phyloP scores from a whole-genome alignment of 192 early-diverging fungal species.

The Oehlia diaphana region DNA sequence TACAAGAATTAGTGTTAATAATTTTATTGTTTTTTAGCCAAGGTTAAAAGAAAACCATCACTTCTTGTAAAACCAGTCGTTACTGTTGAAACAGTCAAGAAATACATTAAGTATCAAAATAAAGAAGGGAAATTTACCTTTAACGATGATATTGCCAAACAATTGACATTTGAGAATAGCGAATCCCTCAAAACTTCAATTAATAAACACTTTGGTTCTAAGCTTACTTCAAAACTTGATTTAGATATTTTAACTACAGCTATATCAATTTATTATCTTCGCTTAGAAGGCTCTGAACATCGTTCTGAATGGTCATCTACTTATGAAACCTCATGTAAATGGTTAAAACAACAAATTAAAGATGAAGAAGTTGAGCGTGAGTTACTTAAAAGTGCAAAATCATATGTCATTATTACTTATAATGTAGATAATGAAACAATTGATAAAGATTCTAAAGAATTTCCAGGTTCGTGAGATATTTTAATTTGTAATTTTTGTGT shows the following conservation, averaged over 20 bases:
- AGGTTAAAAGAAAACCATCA: neutral
- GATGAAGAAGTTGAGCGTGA: neutral
- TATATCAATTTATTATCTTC: neutral
- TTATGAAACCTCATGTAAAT: neutral
- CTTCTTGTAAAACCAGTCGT: neutral
- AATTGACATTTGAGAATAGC: neutral
- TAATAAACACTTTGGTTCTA: neutral
- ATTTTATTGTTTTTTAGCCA: neutral
- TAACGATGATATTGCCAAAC: neutral
- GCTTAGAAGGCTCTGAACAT: neutral
- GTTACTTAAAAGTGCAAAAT: neutral
- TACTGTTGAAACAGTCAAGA: neutral
- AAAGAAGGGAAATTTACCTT: neutral
- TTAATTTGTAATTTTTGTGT: no score
- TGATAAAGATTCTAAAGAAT: neutral
- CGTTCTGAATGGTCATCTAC: neutral
- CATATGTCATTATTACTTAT: neutral
- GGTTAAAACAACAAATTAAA: constrained; percentile 10
- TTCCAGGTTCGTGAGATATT: neutral
- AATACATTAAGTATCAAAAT: neutral
- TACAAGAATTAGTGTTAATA: neutral
- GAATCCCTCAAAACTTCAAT: neutral
- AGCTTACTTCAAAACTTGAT: neutral
- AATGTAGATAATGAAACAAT: neutral
- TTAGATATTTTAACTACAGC: neutral